Percentiles rank a stretch among this genome's conserved stretches.
Evolutionary conservation across 2,329 filamentous ascomycete species (phyloP).

Genomic region (Aspergillus transmontanensis): DNA sequence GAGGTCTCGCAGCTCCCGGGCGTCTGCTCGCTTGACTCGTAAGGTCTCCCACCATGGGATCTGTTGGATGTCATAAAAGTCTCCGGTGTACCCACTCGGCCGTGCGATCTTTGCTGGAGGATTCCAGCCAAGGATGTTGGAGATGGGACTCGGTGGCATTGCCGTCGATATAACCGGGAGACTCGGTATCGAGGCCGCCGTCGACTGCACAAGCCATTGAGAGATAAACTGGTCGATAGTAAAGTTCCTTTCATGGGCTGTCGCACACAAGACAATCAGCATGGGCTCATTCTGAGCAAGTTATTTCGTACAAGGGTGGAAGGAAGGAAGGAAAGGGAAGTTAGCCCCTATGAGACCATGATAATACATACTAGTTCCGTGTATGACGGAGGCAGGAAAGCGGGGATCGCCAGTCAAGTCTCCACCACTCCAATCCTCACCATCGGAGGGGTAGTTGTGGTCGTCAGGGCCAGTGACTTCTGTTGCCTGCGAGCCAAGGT

Average conservation of each 20-base stretch:
- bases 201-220: constrained; percentile 41
- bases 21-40: constrained; percentile 39
- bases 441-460: constrained; percentile 19
- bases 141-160: constrained; percentile 31
- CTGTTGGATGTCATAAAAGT: constrained; percentile 44
- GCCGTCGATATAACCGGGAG: constrained; percentile 20
- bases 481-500: constrained; percentile 16
- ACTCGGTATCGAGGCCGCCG: constrained; percentile 21
- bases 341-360: neutral
- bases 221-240: constrained; percentile 47
- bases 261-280: neutral
- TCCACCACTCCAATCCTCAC: constrained; percentile 16
- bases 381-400: constrained; percentile 27
- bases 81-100: constrained; percentile 29
- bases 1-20: constrained; percentile 40
- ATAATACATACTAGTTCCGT: constrained; percentile 32
- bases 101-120: constrained; percentile 36
- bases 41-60: constrained; percentile 45
- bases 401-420: constrained; percentile 19
- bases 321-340: neutral
- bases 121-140: constrained; percentile 37
- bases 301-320: neutral
- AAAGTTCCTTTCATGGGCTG: constrained; percentile 44
- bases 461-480: constrained; percentile 21
- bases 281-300: neutral